A percentile compares a stretch with the other conserved stretches of the same genome.
Conservation (phyloP, 345 rosid genomes). For the Citrus trifoliata region DNA sequence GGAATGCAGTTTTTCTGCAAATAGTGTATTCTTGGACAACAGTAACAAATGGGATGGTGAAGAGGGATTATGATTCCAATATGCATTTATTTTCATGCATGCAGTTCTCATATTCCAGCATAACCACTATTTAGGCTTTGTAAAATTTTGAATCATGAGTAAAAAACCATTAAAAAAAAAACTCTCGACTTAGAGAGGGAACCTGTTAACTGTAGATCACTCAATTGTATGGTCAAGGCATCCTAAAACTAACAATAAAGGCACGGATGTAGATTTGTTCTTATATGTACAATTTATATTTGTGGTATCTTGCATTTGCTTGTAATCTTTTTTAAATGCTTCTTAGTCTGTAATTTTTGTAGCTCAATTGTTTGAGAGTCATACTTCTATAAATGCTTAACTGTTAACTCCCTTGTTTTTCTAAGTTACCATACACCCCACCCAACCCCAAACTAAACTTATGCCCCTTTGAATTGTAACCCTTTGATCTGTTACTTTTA, state of each 20-base stretch:
- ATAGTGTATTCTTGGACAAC: neutral
- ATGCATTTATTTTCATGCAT: neutral
- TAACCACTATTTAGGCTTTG: neutral
- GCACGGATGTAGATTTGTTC: neutral
- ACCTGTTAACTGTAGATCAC: neutral
- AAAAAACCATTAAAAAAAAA: neutral
- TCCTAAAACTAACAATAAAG: neutral
- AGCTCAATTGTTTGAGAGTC: neutral
- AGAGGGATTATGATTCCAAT: neutral
- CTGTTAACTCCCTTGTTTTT: neutral
- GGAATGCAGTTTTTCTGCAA: neutral
- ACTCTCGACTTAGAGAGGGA: neutral
- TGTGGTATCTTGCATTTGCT: neutral
- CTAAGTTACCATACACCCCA: too few relatives aligned
- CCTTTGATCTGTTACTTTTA: too few relatives aligned
- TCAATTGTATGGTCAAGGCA: neutral
- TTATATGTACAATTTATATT: neutral
- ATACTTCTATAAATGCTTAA: neutral
- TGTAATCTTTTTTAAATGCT: neutral
- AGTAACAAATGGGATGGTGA: neutral
- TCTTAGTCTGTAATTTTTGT: neutral
- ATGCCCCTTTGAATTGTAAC: too few relatives aligned
- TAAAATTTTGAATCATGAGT: neutral
- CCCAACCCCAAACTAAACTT: too few relatives aligned
- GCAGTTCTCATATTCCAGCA: neutral